Evolutionary conservation across 73 alveolate species (phyloP).

Genomic region (Uronychia binucleata): DNA sequence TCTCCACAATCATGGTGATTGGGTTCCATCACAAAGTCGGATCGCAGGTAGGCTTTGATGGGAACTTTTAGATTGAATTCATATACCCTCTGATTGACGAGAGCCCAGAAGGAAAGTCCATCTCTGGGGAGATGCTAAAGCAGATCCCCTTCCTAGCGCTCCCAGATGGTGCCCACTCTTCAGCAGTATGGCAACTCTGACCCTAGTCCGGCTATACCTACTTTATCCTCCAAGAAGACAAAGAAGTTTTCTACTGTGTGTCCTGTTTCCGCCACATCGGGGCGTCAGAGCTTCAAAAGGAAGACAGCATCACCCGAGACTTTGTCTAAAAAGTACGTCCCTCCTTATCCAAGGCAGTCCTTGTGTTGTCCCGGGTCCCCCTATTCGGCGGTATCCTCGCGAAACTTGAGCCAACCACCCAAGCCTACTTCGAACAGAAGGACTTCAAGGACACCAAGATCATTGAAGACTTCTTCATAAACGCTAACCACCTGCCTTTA

Average conservation of each 20-base stretch:
- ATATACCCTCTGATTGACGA: conserved; percentile 47
- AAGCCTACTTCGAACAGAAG: conserved; percentile 42
- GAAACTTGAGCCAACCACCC: conserved; percentile 54
- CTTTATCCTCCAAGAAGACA: conserved; percentile 47
- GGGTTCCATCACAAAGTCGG: conserved; percentile 73
- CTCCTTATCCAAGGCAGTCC: conserved; percentile 42
- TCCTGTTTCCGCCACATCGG: conserved; percentile 52
- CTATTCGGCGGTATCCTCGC: conserved; percentile 44
- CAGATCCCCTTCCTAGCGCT: conserved; percentile 52
- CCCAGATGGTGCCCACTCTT: conserved; percentile 66
- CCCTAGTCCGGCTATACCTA: conserved; percentile 40
- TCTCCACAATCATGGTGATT: conserved; percentile 30
- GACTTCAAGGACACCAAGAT: conserved; percentile 49
- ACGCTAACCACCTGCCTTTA: conserved; percentile 24
- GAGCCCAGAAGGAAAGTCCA: too few relatives aligned
- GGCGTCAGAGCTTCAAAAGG: conserved; percentile 36
- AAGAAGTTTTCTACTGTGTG: conserved; percentile 45
- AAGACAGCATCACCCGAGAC: conserved; percentile 52
- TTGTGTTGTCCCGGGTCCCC: conserved; percentile 51
- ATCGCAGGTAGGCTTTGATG: conserved; percentile 3
- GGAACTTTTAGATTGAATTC: conserved; percentile 49
- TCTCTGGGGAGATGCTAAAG: conserved; percentile 42
- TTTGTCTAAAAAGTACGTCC: conserved; percentile 15
- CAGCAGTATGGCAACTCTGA: background rate
- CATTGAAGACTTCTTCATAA: conserved; percentile 46